A percentile compares a stretch with the other conserved stretches of the same genome.
phyloP scores from a whole-genome alignment of 2,329 filamentous ascomycete genomes.

The Emmonsia crescens region DNA sequence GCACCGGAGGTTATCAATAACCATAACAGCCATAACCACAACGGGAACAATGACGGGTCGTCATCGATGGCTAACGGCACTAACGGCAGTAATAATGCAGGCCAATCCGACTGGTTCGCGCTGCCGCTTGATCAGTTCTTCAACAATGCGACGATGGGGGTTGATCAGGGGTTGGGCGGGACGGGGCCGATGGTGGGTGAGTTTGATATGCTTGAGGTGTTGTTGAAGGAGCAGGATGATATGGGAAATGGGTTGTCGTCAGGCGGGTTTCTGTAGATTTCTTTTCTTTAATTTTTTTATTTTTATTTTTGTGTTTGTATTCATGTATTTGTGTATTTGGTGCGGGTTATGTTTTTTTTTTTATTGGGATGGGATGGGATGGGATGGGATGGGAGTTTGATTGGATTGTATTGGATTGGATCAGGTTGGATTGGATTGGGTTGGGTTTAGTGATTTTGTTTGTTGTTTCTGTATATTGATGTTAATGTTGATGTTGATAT shows the following conservation, averaged over 20 bases:
- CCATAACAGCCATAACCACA: conserved; percentile 14
- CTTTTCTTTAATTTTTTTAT: background rate
- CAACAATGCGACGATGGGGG: conserved; percentile 34
- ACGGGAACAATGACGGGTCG: background rate
- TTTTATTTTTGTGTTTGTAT: background rate
- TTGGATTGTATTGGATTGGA: too few species aligned
- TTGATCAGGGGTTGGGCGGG: conserved; percentile 46
- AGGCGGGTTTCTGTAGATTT: background rate
- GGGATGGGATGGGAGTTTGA: background rate
- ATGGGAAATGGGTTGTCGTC: background rate
- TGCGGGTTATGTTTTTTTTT: background rate
- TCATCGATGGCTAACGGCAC: conserved; percentile 2
- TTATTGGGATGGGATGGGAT: background rate
- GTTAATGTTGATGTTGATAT: background rate
- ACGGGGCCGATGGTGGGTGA: conserved; percentile 52
- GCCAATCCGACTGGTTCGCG: conserved; percentile 47
- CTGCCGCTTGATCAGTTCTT: conserved; percentile 52
- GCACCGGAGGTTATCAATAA: conserved; percentile 21
- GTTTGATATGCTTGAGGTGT: conserved; percentile 39
- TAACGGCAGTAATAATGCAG: background rate
- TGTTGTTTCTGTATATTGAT: background rate
- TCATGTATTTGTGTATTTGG: background rate
- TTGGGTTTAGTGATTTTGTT: background rate
- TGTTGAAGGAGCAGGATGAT: conserved; percentile 33
- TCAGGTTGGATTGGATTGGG: background rate